Conservation (phyloP, 768 basidiomycete genomes). For the Exidia glandulosa region DNA sequence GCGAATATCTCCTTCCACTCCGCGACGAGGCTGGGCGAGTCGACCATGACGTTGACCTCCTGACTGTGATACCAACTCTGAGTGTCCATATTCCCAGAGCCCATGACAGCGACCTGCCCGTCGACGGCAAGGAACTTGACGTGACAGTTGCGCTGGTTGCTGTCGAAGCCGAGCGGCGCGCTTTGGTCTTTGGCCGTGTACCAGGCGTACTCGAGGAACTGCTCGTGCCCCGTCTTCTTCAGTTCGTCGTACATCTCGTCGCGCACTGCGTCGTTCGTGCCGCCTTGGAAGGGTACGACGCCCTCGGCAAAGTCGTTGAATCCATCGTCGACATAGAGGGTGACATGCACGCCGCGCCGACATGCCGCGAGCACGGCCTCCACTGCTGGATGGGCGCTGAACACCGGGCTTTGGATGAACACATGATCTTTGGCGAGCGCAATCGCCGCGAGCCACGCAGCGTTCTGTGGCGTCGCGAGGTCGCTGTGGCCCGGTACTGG, state of each 20-base stretch:
- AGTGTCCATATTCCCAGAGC: conserved; percentile 34
- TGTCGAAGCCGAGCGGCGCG: conserved; percentile 29
- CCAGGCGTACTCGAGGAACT: conserved; percentile 24
- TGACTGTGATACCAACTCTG: conserved; percentile 34
- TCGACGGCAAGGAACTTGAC: conserved; percentile 35
- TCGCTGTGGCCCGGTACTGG: too few relatives aligned
- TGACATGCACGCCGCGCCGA: conserved; percentile 26
- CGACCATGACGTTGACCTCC: conserved; percentile 34
- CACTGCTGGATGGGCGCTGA: conserved; percentile 32
- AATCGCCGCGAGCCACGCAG: too few relatives aligned
- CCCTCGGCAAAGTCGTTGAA: too few relatives aligned
- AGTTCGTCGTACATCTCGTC: conserved; percentile 26
- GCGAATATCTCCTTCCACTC: conserved; percentile 30
- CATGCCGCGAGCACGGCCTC: conserved; percentile 30
- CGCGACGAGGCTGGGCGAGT: conserved; percentile 24
- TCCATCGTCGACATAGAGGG: conserved; percentile 27
- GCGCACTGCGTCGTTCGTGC: conserved; percentile 36
- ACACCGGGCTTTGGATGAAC: conserved; percentile 36
- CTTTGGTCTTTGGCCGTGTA: conserved; percentile 31
- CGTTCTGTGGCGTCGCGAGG: too few relatives aligned
- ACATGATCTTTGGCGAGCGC: conserved; percentile 28
- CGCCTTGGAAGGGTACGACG: conserved; percentile 37
- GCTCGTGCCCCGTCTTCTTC: conserved; percentile 17
- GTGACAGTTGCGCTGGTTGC: conserved; percentile 37
- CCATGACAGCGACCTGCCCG: conserved; percentile 29